phyloP scores from a whole-genome alignment of 2,329 filamentous ascomycete genomes.

The Calonectria hawksworthii region DNA sequence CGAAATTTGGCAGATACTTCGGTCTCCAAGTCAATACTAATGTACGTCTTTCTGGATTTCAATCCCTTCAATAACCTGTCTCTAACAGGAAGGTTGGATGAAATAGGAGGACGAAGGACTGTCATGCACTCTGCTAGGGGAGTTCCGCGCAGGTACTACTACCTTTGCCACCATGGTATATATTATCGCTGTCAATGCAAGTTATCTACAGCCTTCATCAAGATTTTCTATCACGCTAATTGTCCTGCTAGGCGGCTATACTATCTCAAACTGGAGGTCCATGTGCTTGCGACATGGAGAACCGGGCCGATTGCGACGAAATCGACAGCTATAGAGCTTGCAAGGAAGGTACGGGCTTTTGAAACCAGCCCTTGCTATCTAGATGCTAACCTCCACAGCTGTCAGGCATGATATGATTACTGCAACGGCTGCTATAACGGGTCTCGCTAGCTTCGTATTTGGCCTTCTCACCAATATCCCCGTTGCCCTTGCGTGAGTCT shows the following conservation, averaged over 20 bases:
- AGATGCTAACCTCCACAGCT: constrained; percentile 46
- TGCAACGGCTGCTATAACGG: constrained; percentile 82
- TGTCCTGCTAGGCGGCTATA: constrained; percentile 21
- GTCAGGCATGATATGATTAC: constrained; percentile 82
- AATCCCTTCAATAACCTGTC: not conserved
- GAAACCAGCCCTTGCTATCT: rapidly evolving
- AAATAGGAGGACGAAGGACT: constrained; percentile 61
- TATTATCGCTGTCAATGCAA: constrained; percentile 44
- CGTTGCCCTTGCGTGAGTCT: constrained; percentile 36
- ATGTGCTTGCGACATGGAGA: constrained; percentile 32
- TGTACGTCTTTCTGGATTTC: constrained; percentile 14
- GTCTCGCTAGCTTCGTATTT: constrained; percentile 65
- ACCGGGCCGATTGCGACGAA: constrained; percentile 58
- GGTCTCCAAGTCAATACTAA: constrained; percentile 35
- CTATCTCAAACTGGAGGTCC: constrained; percentile 34
- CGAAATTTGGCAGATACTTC: constrained; percentile 33
- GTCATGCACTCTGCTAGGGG: constrained; percentile 71
- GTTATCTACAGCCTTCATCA: not conserved
- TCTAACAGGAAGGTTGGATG: not conserved
- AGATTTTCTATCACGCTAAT: too few species aligned
- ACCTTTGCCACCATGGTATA: constrained; percentile 55
- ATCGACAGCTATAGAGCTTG: constrained; percentile 61
- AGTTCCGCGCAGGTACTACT: constrained; percentile 73
- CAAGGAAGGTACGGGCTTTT: constrained; percentile 39
- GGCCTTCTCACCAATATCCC: constrained; percentile 38